Evolutionary conservation across 1,284 basidiomycete species (phyloP).

Genomic region (Anthracocystis panici-leucophaei): DNA sequence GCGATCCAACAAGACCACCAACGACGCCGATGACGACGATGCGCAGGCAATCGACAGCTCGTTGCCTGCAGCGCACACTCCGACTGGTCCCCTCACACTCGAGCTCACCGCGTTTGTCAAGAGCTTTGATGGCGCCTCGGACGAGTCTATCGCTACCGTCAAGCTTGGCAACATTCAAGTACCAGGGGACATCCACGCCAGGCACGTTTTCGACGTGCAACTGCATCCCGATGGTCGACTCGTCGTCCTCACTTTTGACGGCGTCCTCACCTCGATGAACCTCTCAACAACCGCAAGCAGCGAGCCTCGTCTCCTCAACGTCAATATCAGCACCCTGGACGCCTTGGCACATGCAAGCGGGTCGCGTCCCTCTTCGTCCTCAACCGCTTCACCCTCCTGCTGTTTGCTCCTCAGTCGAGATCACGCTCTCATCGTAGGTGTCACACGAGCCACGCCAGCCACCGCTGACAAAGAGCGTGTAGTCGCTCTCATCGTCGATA

Average conservation of each 20-base stretch:
- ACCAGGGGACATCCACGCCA: slow-evolving; percentile 11
- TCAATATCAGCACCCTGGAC: slow-evolving; percentile 9
- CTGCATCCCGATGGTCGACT: slow-evolving; percentile 42
- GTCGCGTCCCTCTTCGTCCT: slow-evolving; percentile 29
- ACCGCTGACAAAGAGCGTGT: slow-evolving; percentile 40
- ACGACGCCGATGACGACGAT: slow-evolving; percentile 13
- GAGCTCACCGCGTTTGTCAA: slow-evolving; percentile 36
- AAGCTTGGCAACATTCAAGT: slow-evolving; percentile 29
- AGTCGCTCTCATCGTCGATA: slow-evolving; percentile 39
- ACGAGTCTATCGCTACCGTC: slow-evolving; percentile 15
- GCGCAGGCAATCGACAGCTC: background rate
- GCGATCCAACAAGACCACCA: slow-evolving; percentile 31
- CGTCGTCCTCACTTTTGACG: slow-evolving; percentile 22
- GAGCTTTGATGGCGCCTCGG: slow-evolving; percentile 34
- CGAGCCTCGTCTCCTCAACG: slow-evolving; percentile 27
- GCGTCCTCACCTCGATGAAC: slow-evolving; percentile 24
- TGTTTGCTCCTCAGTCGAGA: slow-evolving; percentile 46
- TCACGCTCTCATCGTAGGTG: slow-evolving; percentile 37
- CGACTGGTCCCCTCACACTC: slow-evolving; percentile 25
- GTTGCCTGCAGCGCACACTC: background rate
- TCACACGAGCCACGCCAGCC: slow-evolving; percentile 18
- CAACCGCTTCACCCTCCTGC: slow-evolving; percentile 25
- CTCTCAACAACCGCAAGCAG: slow-evolving; percentile 17
- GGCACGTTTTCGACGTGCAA: slow-evolving; percentile 34
- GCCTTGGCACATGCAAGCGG: slow-evolving; percentile 26